Base-by-base conservation (phyloP, 805 yeast genomes). In the Jamesozyma lodderae region DNA sequence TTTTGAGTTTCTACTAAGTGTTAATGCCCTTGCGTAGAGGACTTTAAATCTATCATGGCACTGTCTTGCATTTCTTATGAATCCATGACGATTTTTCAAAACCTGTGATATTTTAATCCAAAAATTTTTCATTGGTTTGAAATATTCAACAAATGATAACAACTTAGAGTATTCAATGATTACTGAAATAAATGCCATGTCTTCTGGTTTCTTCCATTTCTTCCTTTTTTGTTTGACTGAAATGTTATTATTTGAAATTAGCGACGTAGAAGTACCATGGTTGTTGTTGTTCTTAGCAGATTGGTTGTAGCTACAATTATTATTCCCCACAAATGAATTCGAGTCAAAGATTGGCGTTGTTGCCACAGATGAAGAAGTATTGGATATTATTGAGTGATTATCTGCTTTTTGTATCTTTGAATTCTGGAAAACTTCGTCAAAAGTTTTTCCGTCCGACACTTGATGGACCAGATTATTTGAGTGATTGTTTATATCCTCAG, bases 31-130 rank as follows among this genome's bases (percentile, higher is more conserved):
- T 6, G 45, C 34, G 41, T 47, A 50, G 10, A 55, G 36, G 6
- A 55, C 49, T 37, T 53, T 55, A 38, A 53, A 55, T 25, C 59
- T 40, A 41, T 55, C 59, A 33, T 54, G 55, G 33, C 58, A 53
- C 36, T 55, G 59, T 31, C 59, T 46, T n/a, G 52, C 42, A 41
- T 55, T 55, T 38, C 58, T 44, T 14, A 43, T 45, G 31, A 39
- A 44, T 9, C 43, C 41, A 32, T 47, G 42, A 30, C 40, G 44
- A 18, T 47, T 44, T 9, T 30, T 31, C 18, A 55, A 33, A n/a
- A 47, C 43, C 15, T 42, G 37, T 13, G 55, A 50, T n/a, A 53
- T 43, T 19, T 43, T 45, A 8, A 46, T 44, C 58, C 59, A 53
- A 37, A 50, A 55, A 22, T 49, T 51, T 30, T 53, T 53, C 57